Evolutionary conservation across 2,329 filamentous ascomycete species (phyloP).

Genomic region (Aspergillus neoniger): DNA sequence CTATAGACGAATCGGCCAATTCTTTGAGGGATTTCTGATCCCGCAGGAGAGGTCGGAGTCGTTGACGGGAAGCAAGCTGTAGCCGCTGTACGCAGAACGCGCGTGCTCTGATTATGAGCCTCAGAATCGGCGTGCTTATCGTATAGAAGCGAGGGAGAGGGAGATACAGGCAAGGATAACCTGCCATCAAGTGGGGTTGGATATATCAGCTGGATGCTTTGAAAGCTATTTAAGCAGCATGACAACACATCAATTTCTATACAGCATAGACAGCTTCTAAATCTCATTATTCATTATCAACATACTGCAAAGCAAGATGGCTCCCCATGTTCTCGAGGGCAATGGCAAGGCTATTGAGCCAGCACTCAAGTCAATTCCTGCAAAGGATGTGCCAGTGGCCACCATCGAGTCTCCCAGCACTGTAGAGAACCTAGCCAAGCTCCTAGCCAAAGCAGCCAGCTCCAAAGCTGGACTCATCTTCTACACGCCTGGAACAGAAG

Average conservation of each 20-base stretch:
- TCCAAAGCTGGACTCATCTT: background rate
- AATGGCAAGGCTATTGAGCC: background rate
- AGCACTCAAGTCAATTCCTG: background rate
- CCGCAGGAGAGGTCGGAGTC: slow-evolving; percentile 13
- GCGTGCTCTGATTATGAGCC: background rate
- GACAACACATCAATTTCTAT: background rate
- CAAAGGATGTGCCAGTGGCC: background rate
- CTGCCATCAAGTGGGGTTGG: background rate
- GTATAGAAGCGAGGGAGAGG: background rate
- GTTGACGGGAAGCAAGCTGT: slow-evolving; percentile 14
- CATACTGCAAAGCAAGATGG: background rate
- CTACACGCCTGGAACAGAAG: background rate
- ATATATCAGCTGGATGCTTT: too few species aligned
- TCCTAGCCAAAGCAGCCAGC: background rate
- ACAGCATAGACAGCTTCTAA: background rate
- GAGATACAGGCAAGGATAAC: background rate
- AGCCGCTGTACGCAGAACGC: background rate
- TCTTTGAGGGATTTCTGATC: slow-evolving; percentile 39
- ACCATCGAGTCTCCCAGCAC: background rate
- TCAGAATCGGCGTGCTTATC: background rate
- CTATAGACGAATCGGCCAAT: slow-evolving; percentile 34
- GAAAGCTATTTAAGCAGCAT: background rate
- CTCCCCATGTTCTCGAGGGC: background rate
- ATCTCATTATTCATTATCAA: background rate
- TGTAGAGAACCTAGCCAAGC: background rate